A percentile compares a stretch with the other conserved stretches of the same genome.
Evolutionary conservation across 306 rosid species (phyloP).

Genomic region (Bauhinia variegata): DNA sequence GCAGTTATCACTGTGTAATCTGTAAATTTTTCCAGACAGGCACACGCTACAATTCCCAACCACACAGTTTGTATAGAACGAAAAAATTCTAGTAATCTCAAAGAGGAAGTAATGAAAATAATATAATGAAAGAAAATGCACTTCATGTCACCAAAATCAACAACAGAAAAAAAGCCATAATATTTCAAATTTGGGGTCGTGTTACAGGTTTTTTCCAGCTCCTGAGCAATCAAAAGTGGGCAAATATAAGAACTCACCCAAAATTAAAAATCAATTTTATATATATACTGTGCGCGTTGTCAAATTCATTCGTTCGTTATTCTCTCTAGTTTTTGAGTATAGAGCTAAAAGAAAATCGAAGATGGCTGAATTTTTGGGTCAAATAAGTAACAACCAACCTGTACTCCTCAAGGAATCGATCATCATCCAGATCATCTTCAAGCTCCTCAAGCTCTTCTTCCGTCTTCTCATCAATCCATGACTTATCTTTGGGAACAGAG

Average conservation of each 20-base stretch:
- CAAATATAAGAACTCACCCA: background rate
- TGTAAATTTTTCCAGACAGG: background rate
- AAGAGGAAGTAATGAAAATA: background rate
- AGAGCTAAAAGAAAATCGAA: background rate
- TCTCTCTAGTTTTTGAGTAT: background rate
- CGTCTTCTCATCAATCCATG: slow-evolving; percentile 78
- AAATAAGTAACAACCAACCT: slow-evolving; percentile 44
- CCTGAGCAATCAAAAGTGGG: background rate
- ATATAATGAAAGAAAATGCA: background rate
- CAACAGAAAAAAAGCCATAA: slow-evolving; percentile 7
- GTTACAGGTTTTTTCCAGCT: background rate
- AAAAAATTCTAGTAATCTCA: background rate
- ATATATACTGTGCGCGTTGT: background rate
- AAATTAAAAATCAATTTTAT: background rate
- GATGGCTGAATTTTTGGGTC: background rate
- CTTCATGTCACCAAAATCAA: background rate
- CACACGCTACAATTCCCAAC: background rate
- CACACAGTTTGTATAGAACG: background rate
- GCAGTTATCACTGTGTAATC: too few relatives aligned
- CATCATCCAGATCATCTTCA: slow-evolving; percentile 85
- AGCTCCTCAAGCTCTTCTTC: slow-evolving; percentile 83
- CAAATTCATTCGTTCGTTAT: background rate
- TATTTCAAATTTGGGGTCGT: background rate
- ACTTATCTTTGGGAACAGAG: slow-evolving; percentile 67
- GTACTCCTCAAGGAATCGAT: slow-evolving; percentile 82